Conservation (phyloP, 2,329 filamentous ascomycete species). For the Aspergillus sp. region DNA sequence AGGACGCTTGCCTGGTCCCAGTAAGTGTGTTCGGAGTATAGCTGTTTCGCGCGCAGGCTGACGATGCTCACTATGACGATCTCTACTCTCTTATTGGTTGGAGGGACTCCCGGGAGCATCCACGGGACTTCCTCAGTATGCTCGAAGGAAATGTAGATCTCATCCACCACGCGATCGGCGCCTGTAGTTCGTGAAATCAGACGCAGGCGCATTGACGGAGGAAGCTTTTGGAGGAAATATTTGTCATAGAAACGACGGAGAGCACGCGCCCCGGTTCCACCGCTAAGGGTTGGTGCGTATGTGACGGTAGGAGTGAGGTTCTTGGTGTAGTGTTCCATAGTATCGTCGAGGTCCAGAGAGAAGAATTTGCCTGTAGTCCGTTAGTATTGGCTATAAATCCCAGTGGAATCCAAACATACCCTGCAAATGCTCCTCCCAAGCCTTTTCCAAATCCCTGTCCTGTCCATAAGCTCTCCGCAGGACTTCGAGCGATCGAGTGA, state of each 20-base stretch:
- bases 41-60: constrained; percentile 52
- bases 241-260: constrained; percentile 55
- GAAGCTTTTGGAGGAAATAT: constrained; percentile 55
- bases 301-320: constrained; percentile 30
- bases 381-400: not conserved
- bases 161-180: constrained; percentile 60
- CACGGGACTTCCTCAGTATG: constrained; percentile 58
- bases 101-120: constrained; percentile 59
- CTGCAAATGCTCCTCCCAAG: constrained; percentile 38
- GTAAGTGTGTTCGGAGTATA: constrained; percentile 60
- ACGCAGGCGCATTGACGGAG: constrained; percentile 52
- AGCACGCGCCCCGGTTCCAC: constrained; percentile 42
- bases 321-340: constrained; percentile 32
- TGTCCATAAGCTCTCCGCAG: constrained; percentile 61
- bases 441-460: constrained; percentile 36
- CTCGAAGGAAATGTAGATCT: constrained; percentile 57
- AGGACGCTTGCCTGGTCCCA: constrained; percentile 64
- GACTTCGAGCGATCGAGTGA: constrained; percentile 62
- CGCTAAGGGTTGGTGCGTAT: constrained; percentile 39
- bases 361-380: constrained; percentile 32
- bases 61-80: constrained; percentile 59
- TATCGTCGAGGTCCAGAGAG: constrained; percentile 26
- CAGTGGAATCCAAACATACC: constrained; percentile 20
- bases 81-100: constrained; percentile 58
- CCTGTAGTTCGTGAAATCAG: constrained; percentile 60